phyloP scores from a whole-genome alignment of 495 filamentous ascomycete genomes.

The Opeltia flavorubescens region DNA sequence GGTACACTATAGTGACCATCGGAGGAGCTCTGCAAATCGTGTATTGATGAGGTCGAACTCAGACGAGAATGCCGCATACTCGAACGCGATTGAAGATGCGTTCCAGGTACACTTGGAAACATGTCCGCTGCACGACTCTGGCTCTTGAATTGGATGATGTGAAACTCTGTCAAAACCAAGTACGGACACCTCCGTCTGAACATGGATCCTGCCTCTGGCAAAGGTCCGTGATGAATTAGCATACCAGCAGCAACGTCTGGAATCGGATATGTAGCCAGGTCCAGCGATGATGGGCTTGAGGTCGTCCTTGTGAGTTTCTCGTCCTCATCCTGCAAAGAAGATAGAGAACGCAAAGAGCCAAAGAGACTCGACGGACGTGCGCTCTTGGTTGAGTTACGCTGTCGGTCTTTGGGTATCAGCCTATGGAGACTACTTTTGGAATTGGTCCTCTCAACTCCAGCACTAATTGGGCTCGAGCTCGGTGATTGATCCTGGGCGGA shows the following conservation, averaged over 20 bases:
- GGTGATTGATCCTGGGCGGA: slow-evolving; percentile 8
- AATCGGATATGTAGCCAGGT: slow-evolving; percentile 21
- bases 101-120: slow-evolving; percentile 39
- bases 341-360: slow-evolving; percentile 40
- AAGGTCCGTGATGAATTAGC: slow-evolving; percentile 55
- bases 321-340: slow-evolving; percentile 37
- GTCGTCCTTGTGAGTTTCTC: slow-evolving; percentile 8
- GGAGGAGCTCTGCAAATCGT: slow-evolving; percentile 41
- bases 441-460: slow-evolving; percentile 8
- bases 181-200: slow-evolving; percentile 81
- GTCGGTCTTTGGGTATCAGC: slow-evolving; percentile 9
- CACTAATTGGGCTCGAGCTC: slow-evolving; percentile 7
- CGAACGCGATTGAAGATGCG: slow-evolving; percentile 24
- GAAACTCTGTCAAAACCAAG: slow-evolving; percentile 75
- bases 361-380: slow-evolving; percentile 39
- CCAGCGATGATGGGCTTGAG: slow-evolving; percentile 12
- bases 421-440: slow-evolving; percentile 13
- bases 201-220: slow-evolving; percentile 67
- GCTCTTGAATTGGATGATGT: slow-evolving; percentile 70
- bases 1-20: slow-evolving; percentile 47
- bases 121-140: slow-evolving; percentile 54
- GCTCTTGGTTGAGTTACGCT: slow-evolving; percentile 24
- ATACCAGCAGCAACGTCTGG: slow-evolving; percentile 1
- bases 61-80: slow-evolving; percentile 34
- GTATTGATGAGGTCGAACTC: slow-evolving; percentile 39